Evolutionary conservation across 2,329 filamentous ascomycete species (phyloP).

Genomic region (Ophiocordyceps camponoti-leonardi): DNA sequence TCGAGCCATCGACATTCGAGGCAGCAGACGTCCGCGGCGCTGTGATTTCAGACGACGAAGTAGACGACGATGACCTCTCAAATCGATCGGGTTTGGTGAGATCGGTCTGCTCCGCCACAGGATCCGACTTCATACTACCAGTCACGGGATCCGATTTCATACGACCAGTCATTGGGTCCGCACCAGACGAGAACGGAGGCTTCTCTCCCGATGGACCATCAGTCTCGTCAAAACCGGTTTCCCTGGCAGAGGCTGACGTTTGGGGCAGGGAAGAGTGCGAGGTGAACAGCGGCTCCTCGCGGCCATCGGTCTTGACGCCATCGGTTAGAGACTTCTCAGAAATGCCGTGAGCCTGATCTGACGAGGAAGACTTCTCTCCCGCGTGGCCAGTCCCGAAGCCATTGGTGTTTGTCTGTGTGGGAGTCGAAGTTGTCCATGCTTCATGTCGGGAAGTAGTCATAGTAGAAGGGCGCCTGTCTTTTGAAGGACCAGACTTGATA

Average conservation of each 20-base stretch:
- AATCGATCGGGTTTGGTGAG: not conserved
- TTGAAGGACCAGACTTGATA: too few relatives aligned
- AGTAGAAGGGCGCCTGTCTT: too few relatives aligned
- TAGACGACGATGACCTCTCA: not conserved
- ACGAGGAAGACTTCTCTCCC: too few relatives aligned
- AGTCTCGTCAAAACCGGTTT: not conserved
- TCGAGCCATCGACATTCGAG: not conserved
- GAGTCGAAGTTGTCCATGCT: too few relatives aligned
- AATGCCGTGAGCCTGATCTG: too few relatives aligned
- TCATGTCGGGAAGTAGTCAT: too few relatives aligned
- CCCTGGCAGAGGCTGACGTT: not conserved
- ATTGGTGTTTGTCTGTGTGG: too few relatives aligned
- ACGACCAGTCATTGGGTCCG: too few relatives aligned
- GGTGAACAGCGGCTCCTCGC: not conserved
- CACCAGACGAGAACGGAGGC: too few relatives aligned
- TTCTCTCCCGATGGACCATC: not conserved
- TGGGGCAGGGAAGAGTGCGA: not conserved
- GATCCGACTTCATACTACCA: too few relatives aligned
- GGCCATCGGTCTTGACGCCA: not conserved
- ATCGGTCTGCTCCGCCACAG: not conserved
- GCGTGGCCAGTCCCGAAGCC: too few relatives aligned
- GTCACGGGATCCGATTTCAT: too few relatives aligned
- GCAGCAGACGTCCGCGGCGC: not conserved
- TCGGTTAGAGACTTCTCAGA: not conserved
- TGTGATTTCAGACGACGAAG: not conserved